These are phyloP conservation scores for Caloboletus inedulis DNA, from an alignment of 1,284 basidiomycete genomes.

Conservation along the genomic window DNA sequence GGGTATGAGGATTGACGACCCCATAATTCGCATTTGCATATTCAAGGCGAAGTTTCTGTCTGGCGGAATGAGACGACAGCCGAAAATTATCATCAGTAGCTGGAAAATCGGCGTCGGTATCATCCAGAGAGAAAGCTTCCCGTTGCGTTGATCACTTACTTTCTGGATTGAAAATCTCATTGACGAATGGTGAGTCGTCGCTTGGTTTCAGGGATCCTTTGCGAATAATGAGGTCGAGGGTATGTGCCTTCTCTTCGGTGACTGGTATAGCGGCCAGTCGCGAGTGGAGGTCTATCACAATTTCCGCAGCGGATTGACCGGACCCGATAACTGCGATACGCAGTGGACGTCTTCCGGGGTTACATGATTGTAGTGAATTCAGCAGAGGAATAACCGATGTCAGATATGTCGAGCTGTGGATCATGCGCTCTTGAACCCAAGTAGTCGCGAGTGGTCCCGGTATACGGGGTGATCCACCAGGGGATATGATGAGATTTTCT, in stretches of 20 bases:
- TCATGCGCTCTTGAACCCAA: constrained; percentile 36
- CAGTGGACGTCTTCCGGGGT: constrained; percentile 31
- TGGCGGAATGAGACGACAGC: constrained; percentile 36
- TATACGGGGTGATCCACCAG: constrained; percentile 48
- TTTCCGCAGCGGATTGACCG: constrained; percentile 55
- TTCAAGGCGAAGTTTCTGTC: constrained; percentile 41
- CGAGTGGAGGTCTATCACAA: constrained; percentile 48
- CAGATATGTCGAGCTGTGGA: constrained; percentile 47
- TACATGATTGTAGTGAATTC: constrained; percentile 21
- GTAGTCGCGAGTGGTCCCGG: constrained; percentile 39
- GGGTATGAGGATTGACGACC: constrained; percentile 49
- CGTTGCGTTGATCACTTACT: constrained; percentile 31
- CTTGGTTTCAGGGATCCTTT: constrained; percentile 53
- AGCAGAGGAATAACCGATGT: constrained; percentile 40
- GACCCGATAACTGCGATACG: constrained; percentile 53
- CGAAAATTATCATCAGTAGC: constrained; percentile 43
- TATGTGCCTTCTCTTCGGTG: constrained; percentile 31
- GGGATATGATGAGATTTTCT: constrained; percentile 51
- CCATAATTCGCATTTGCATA: constrained; percentile 57
- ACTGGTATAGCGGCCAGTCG: constrained; percentile 37
- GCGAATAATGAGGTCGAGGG: constrained; percentile 53
- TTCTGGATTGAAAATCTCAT: constrained; percentile 57
- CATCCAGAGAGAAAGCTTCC: neutral
- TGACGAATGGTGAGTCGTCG: constrained; percentile 57
- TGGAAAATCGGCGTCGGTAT: constrained; percentile 19